Evolutionary conservation across 306 rosid species (phyloP).

Genomic region (Coriaria nepalensis): DNA sequence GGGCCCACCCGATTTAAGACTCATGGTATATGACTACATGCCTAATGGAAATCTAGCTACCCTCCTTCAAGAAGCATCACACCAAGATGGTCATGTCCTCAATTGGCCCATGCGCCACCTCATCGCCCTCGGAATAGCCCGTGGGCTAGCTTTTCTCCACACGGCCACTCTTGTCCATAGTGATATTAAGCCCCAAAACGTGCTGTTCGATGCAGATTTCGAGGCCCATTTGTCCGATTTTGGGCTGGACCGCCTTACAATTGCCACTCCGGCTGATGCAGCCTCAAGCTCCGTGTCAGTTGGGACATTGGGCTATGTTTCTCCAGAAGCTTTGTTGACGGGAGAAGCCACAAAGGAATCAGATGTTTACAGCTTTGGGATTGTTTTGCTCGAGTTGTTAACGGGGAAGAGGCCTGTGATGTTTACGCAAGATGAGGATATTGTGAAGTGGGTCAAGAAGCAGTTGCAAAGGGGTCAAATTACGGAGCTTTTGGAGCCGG

Average conservation of each 20-base stretch:
- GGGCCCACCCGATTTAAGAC: slow-evolving; percentile 65
- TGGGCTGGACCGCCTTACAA: slow-evolving; percentile 53
- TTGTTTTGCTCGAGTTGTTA: slow-evolving; percentile 62
- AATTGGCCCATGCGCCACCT: slow-evolving; percentile 99
- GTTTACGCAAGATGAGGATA: slow-evolving; percentile 89
- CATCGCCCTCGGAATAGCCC: slow-evolving; percentile 85
- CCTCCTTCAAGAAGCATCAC: slow-evolving; percentile 97
- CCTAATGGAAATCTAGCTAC: slow-evolving; percentile 95
- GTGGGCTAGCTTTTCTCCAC: slow-evolving; percentile 83
- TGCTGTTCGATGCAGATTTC: slow-evolving; percentile 86
- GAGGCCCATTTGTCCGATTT: slow-evolving; percentile 94
- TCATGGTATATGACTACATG: slow-evolving; percentile 78
- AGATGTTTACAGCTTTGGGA: slow-evolving; percentile 87
- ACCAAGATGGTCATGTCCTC: slow-evolving; percentile 92
- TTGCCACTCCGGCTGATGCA: slow-evolving; percentile 41
- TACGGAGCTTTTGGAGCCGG: slow-evolving; percentile 75
- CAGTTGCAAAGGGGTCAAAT: slow-evolving; percentile 84
- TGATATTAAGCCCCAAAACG: slow-evolving; percentile 69
- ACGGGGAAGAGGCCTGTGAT: slow-evolving; percentile 85
- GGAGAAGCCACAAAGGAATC: slow-evolving; percentile 77
- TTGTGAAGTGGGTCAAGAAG: slow-evolving; percentile 91
- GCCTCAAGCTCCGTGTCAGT: slow-evolving; percentile 43
- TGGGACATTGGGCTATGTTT: slow-evolving; percentile 74
- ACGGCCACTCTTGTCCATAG: slow-evolving; percentile 61
- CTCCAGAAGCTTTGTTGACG: slow-evolving; percentile 68